Percentiles rank a stretch among this genome's conserved stretches.
These are phyloP conservation scores for Sporothrix phasma DNA, from an alignment of 2,329 filamentous ascomycete genomes.

Conservation along the genomic window DNA sequence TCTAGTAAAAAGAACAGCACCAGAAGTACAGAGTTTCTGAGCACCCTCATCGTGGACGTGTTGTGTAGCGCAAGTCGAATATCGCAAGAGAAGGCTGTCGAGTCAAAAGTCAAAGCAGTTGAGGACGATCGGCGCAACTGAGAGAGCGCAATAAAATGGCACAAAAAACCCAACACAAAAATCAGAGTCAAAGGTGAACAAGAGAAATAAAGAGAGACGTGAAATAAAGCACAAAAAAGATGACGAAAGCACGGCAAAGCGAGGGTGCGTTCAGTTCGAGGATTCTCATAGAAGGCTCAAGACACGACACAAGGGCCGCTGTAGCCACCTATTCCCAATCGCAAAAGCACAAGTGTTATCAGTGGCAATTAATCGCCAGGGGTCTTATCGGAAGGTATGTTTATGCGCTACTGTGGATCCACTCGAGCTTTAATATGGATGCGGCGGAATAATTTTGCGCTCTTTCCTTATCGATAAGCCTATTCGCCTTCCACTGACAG, in stretches of 20 bases:
- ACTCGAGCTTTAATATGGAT: background rate
- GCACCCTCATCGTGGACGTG: constrained; percentile 5
- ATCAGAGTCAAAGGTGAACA: background rate
- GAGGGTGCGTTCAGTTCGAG: background rate
- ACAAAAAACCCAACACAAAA: background rate
- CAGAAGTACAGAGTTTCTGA: constrained; percentile 26
- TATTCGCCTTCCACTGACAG: too few species aligned
- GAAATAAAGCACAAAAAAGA: background rate
- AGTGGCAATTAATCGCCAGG: constrained; percentile 3
- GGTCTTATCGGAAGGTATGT: background rate
- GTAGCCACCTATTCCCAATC: constrained; percentile 12
- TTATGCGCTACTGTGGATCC: background rate
- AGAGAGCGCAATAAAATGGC: background rate
- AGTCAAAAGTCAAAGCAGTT: too few species aligned
- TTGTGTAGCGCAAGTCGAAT: background rate
- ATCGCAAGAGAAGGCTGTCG: background rate
- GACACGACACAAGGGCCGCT: background rate
- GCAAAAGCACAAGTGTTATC: constrained; percentile 11
- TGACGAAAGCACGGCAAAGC: background rate
- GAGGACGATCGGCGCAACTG: background rate
- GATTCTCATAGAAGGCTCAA: background rate
- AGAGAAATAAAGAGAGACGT: background rate
- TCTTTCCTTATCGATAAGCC: constrained; percentile 18
- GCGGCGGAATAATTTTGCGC: constrained; percentile 16
- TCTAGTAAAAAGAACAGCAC: constrained; percentile 46